Evolutionary conservation across 306 rosid species (phyloP).

Genomic region (Prunus persica): DNA sequence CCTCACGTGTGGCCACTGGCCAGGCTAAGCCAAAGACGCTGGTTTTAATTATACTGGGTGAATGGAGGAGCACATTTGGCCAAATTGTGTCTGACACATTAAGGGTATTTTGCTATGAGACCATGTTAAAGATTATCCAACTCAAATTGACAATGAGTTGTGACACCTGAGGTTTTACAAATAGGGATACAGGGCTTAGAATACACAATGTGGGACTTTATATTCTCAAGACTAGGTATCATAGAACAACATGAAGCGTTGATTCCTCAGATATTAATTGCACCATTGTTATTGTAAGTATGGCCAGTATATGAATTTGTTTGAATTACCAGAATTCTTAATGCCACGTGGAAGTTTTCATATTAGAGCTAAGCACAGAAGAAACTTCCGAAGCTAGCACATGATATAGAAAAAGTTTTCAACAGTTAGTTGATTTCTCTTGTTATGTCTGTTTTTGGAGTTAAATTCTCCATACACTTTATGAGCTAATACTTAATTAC

Average conservation of each 20-base stretch:
- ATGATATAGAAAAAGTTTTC: neutral
- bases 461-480: neutral
- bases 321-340: too few relatives aligned
- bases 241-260: neutral
- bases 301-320: neutral
- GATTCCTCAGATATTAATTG: neutral
- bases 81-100: neutral
- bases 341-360: neutral
- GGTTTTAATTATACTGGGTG: too few relatives aligned
- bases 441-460: conserved; percentile 2
- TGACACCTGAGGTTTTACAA: neutral
- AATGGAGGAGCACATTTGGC: neutral
- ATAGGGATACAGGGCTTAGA: neutral
- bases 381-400: neutral
- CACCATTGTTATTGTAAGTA: neutral
- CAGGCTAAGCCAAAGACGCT: neutral
- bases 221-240: neutral
- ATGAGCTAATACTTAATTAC: conserved; percentile 58
- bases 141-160: neutral
- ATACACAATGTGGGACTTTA: neutral
- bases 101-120: neutral
- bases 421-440: neutral
- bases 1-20: neutral
- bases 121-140: neutral
- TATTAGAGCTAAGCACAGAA: neutral